Conservation (phyloP, 495 filamentous ascomycete genomes). For the Aspergillus coremiiformis region DNA sequence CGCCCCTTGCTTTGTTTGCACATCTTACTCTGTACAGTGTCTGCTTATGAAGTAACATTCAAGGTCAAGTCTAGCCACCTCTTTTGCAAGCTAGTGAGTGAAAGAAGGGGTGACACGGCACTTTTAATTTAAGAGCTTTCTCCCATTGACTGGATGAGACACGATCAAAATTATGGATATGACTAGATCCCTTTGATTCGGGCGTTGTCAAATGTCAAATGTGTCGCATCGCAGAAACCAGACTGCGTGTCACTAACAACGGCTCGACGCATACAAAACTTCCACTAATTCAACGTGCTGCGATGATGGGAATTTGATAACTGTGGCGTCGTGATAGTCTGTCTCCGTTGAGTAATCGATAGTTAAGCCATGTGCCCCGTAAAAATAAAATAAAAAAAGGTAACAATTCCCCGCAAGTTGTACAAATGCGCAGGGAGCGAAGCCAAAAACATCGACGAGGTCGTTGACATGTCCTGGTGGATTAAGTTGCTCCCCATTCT, state of each 20-base stretch:
- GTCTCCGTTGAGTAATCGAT: neutral
- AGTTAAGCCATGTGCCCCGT: neutral
- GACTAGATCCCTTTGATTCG: neutral
- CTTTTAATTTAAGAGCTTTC: neutral
- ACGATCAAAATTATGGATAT: neutral
- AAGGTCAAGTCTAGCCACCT: neutral
- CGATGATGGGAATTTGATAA: neutral
- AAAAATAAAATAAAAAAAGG: no score
- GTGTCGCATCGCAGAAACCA: neutral
- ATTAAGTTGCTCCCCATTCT: neutral
- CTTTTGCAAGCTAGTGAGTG: neutral
- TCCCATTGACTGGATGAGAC: neutral
- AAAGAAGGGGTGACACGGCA: neutral
- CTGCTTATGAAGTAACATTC: neutral
- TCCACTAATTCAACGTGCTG: neutral
- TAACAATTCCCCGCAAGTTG: neutral
- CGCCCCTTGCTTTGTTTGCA: neutral
- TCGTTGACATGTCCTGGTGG: neutral
- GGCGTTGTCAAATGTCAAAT: neutral
- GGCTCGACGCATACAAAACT: neutral
- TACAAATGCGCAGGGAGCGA: neutral
- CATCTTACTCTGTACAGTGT: neutral
- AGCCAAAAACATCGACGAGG: neutral
- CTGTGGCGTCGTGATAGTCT: neutral
- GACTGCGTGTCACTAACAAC: conserved; percentile 2